Percentiles rank a stretch among this genome's conserved stretches.
phyloP scores from a whole-genome alignment of 2,329 filamentous ascomycete species.

The Cercospora sp. region DNA sequence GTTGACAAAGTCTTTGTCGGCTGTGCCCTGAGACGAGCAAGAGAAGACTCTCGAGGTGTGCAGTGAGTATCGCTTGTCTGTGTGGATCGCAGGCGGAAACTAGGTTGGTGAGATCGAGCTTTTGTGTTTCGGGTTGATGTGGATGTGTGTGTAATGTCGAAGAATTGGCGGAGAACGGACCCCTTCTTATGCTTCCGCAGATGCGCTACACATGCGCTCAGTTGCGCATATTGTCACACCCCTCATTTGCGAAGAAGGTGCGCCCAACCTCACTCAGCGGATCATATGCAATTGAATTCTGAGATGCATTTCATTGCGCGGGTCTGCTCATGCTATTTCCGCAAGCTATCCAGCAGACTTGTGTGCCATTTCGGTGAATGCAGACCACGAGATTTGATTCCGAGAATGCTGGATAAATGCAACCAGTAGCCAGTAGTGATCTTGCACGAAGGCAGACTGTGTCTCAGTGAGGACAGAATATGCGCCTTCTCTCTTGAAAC shows the following conservation, averaged over 20 bases:
- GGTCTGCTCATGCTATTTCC: not conserved
- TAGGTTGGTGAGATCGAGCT: not conserved
- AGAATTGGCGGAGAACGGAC: not conserved
- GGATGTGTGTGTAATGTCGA: not conserved
- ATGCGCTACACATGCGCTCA: not conserved
- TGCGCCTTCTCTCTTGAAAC: not conserved
- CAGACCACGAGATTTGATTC: not conserved
- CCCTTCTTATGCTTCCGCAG: not conserved
- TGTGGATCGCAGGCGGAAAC: accelerated
- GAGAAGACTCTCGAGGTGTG: not conserved
- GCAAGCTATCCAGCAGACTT: not conserved
- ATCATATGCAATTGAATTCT: not conserved
- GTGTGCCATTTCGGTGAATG: no score
- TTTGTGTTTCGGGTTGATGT: not conserved
- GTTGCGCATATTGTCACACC: not conserved
- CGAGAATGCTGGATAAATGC: not conserved
- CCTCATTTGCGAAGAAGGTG: not conserved
- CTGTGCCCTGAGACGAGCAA: not conserved
- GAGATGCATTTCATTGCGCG: not conserved
- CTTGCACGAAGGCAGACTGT: no score
- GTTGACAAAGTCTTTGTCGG: not conserved
- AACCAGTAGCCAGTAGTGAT: not conserved
- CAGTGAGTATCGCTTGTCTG: not conserved
- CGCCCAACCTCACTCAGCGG: not conserved
- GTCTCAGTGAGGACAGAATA: not conserved